phyloP scores from a whole-genome alignment of 305 asterid species.

The Solanum hybrid region DNA sequence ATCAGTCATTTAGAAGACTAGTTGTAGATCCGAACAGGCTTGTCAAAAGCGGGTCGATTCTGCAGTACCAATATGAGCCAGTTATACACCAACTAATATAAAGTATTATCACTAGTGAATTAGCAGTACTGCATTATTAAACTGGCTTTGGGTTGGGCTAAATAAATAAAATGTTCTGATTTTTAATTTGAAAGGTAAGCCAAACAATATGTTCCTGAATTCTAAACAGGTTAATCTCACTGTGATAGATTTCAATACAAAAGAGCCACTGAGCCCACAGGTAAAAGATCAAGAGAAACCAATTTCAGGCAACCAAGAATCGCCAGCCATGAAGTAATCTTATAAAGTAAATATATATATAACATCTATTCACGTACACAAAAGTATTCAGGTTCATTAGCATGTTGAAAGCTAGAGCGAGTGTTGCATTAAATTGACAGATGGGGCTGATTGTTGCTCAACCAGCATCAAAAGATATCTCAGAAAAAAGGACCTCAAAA shows the following conservation, averaged over 20 bases:
- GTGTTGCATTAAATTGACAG: not conserved
- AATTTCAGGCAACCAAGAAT: not conserved
- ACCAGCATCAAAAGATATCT: not conserved
- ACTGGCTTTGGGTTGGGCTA: not conserved
- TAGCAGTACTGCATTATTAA: not conserved
- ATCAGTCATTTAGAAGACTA: conserved; percentile 2
- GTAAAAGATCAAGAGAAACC: not conserved
- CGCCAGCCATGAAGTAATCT: not conserved
- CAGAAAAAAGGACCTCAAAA: not conserved
- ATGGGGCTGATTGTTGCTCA: not conserved
- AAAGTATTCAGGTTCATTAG: not conserved
- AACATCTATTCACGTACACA: not conserved
- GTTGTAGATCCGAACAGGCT: conserved; percentile 16
- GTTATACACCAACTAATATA: not conserved
- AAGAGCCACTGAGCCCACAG: not conserved
- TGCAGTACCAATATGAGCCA: conserved; percentile 2
- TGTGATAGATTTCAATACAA: not conserved
- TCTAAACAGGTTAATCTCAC: not conserved
- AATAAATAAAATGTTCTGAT: not conserved
- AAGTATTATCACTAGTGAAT: not conserved
- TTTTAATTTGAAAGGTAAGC: not conserved
- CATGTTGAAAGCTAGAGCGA: not conserved
- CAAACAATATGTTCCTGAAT: not conserved
- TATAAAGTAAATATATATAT: not conserved
- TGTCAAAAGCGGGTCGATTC: conserved; percentile 10